Conservation (phyloP, 768 basidiomycete genomes). For the Calocybe cyanea region DNA sequence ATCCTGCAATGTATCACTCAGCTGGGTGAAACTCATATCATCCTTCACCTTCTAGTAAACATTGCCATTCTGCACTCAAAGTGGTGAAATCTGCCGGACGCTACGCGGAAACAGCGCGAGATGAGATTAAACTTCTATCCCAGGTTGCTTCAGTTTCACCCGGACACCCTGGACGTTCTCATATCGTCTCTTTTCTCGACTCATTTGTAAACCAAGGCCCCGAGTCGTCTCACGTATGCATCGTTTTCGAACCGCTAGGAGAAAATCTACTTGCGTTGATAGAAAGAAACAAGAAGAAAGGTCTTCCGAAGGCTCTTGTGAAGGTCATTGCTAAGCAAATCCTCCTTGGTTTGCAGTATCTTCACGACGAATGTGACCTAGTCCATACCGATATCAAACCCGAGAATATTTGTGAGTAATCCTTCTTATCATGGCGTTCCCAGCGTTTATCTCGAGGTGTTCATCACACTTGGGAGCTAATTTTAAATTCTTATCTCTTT, state of each 20-base stretch:
- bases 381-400: slow-evolving; percentile 95
- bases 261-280: slow-evolving; percentile 74
- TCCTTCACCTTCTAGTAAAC: slow-evolving; percentile 38
- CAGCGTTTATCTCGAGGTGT: too few species aligned
- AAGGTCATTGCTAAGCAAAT: slow-evolving; percentile 85
- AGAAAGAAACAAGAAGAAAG: slow-evolving; percentile 77
- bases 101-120: slow-evolving; percentile 94
- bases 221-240: slow-evolving; percentile 78
- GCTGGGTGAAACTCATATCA: neutral
- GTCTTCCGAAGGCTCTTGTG: slow-evolving; percentile 78
- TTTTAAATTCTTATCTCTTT: slow-evolving; percentile 25
- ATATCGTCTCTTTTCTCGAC: slow-evolving; percentile 89
- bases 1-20: slow-evolving; percentile 13
- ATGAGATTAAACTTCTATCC: slow-evolving; percentile 90
- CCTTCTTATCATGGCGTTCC: slow-evolving; percentile 3
- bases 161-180: slow-evolving; percentile 71
- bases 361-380: slow-evolving; percentile 89
- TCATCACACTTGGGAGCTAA: too few species aligned
- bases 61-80: slow-evolving; percentile 85
- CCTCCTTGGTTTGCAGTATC: slow-evolving; percentile 83
- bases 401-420: slow-evolving; percentile 84
- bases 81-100: slow-evolving; percentile 93
- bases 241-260: slow-evolving; percentile 85
- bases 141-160: slow-evolving; percentile 69
- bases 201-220: slow-evolving; percentile 77